These are phyloP conservation scores for Zasmidium cellare DNA, from an alignment of 2,329 filamentous ascomycete species.

Conservation along the genomic window DNA sequence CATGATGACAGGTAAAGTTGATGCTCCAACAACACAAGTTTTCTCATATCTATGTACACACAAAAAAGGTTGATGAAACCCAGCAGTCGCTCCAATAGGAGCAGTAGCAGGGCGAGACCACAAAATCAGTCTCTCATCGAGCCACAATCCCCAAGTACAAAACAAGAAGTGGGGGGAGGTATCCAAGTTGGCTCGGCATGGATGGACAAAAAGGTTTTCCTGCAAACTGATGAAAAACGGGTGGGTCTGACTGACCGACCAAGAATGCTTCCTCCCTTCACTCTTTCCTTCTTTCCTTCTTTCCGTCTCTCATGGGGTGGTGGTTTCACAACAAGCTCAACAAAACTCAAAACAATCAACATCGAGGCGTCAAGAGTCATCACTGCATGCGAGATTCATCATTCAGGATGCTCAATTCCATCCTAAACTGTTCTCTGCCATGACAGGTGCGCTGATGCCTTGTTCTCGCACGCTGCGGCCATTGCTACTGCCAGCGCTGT, in stretches of 20 bases:
- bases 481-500: slow-evolving; percentile 60
- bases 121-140: not conserved
- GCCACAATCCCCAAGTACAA: not conserved
- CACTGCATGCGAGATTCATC: not conserved
- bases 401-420: slow-evolving; percentile 70
- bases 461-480: slow-evolving; percentile 64
- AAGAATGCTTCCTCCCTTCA: not conserved
- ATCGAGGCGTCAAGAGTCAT: not conserved
- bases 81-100: not conserved
- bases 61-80: not conserved
- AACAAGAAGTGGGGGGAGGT: not conserved
- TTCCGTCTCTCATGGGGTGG: not conserved
- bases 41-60: not conserved
- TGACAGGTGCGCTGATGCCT: slow-evolving; percentile 85
- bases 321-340: not conserved
- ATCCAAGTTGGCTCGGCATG: not conserved
- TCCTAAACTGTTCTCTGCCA: slow-evolving; percentile 90
- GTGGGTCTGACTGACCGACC: too few species aligned
- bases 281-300: not conserved
- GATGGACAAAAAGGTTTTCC: not conserved
- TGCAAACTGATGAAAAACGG: too few species aligned
- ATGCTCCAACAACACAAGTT: not conserved
- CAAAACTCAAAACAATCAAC: not conserved
- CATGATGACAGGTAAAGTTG: not conserved
- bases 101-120: not conserved